phyloP scores from a whole-genome alignment of 306 rosid species.

The Glycyrrhiza uralensis region DNA sequence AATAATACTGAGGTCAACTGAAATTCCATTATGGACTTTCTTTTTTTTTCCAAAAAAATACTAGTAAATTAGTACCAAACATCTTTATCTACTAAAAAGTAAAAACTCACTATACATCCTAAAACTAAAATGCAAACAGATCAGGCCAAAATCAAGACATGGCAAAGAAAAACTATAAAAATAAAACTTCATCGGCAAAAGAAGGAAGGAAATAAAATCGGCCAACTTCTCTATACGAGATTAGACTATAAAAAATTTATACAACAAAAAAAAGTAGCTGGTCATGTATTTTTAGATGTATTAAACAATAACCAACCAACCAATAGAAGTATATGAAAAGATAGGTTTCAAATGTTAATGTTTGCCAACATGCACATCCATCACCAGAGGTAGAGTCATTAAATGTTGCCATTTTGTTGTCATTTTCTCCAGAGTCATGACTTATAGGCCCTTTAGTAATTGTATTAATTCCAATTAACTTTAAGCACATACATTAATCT shows the following conservation, averaged over 20 bases:
- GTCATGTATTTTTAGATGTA: not conserved
- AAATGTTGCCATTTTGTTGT: not conserved
- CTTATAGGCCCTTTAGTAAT: no score
- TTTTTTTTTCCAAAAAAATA: not conserved
- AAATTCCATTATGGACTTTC: not conserved
- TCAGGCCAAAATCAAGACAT: not conserved
- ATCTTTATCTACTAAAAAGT: not conserved
- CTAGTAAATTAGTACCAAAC: not conserved
- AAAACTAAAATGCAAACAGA: not conserved
- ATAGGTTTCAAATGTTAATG: no score
- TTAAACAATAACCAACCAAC: not conserved
- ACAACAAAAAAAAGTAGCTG: not conserved
- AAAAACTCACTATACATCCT: not conserved
- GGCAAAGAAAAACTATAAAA: not conserved
- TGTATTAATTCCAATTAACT: no score
- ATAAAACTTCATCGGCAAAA: constrained; percentile 1
- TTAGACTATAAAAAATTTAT: not conserved
- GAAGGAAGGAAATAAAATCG: not conserved
- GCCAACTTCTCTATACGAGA: not conserved
- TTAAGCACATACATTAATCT: no score
- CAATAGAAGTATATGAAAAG: no score
- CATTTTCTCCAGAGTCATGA: no score
- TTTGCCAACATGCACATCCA: not conserved
- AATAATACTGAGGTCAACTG: constrained; percentile 4
- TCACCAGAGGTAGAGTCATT: not conserved